Base-by-base conservation (phyloP, 805 yeast species). In the Myxozyma lipomycoides region DNA sequence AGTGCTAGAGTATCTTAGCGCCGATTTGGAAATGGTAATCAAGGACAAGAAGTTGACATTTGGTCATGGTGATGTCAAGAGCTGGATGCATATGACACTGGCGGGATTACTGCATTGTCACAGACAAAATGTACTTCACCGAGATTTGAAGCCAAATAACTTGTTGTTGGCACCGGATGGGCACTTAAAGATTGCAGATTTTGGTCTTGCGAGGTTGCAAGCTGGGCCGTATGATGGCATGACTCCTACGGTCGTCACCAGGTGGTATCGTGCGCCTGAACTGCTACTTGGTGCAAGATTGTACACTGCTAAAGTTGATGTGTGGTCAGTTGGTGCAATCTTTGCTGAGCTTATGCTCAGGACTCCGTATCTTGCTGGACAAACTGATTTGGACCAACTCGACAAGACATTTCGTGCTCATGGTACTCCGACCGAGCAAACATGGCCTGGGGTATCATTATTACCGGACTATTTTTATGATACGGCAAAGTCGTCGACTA, bases 211-310 rank as follows among this genome's bases (percentile, higher is more conserved):
- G 0, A 73, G 98, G 56, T 78, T 90, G 1, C 72, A 87, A 51
- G 91, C 95, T 0, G 75, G 83, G 22, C 86, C 90, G 0, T 61
- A 62, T 41, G 79, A 82, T 40, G 79, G 81, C 51, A 72, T 93
- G 66, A 86, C 98, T 0, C 86, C 95, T 1, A 91, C 90, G 56
- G 99, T 93, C 3, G 98, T 93, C 1, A 93, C 99, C 2, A 72
- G 98, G 53, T 93, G 99, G 99, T 93, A 93, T 68, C 73, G 98
- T 48, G 95, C 98, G 0, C 99, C 99, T 0, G 99, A 93, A 63
- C 71, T 93, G 42, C 70, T 93, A 22, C 79, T 91, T 55, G 97
- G 96, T 0, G 84, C 96, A 0, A 77, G 83, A 43, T 93, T 88
- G 66, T 93, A 93, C 63, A 84, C 96, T 0, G 83, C 83, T 1